Conservation (phyloP, 805 yeast genomes). For the Lipomyces yamanashiensis region DNA sequence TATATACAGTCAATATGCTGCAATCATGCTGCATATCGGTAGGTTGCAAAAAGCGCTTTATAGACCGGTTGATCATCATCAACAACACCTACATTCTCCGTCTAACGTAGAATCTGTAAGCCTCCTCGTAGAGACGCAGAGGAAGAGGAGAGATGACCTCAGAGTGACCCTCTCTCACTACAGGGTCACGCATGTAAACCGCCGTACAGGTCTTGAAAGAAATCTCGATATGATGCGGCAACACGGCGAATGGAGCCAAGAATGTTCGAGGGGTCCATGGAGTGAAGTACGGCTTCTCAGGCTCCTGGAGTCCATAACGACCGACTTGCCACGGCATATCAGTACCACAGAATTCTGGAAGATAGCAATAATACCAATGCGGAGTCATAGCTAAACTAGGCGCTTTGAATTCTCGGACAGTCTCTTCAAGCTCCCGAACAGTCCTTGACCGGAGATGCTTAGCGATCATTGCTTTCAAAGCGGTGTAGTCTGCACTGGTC, state of each 20-base stretch:
- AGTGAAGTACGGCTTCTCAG: slow-evolving; percentile 82
- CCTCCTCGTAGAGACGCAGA: slow-evolving; percentile 82
- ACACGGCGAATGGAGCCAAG: slow-evolving; percentile 86
- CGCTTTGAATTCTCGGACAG: slow-evolving; percentile 17
- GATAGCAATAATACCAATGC: slow-evolving; percentile 33
- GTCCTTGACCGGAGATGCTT: neutral
- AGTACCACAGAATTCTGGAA: slow-evolving; percentile 32
- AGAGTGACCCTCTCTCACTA: slow-evolving; percentile 94
- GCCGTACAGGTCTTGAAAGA: slow-evolving; percentile 94
- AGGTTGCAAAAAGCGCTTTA: too few relatives aligned
- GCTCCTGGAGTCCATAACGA: slow-evolving; percentile 78
- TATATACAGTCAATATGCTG: neutral
- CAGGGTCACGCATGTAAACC: slow-evolving; percentile 94
- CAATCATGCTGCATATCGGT: neutral
- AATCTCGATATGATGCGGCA: slow-evolving; percentile 90
- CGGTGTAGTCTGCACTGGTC: neutral
- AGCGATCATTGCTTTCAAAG: neutral
- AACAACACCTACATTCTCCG: slow-evolving; percentile 51
- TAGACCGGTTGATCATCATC: neutral
- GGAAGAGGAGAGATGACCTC: slow-evolving; percentile 93
- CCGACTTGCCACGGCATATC: slow-evolving; percentile 78
- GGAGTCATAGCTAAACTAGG: slow-evolving; percentile 36
- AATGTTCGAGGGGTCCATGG: slow-evolving; percentile 97
- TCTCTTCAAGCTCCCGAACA: slow-evolving; percentile 15
- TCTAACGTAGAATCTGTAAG: slow-evolving; percentile 90